These are phyloP conservation scores for Solanum gandarillasii DNA, from an alignment of 257 asterid species.

Conservation along the genomic window DNA sequence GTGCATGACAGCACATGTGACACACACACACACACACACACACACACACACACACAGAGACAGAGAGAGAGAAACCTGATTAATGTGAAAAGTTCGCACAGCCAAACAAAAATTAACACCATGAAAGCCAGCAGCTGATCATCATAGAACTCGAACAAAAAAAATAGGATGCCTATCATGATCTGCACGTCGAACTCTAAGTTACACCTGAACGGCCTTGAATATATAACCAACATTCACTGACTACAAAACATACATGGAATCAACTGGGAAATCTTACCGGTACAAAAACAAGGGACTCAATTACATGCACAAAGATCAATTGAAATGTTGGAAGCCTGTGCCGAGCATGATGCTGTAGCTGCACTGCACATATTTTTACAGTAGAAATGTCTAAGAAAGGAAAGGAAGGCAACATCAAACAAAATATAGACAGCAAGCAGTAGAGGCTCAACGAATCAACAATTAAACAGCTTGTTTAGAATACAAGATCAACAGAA, in stretches of 20 bases:
- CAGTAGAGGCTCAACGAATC: not conserved
- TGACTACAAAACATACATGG: not conserved
- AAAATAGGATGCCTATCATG: slow-evolving; percentile 96
- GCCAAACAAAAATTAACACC: slow-evolving; percentile 98
- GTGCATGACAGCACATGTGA: not conserved
- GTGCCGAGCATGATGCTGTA: slow-evolving; percentile 99
- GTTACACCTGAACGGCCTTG: slow-evolving; percentile 5
- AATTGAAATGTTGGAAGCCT: slow-evolving; percentile 98
- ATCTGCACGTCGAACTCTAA: slow-evolving; percentile 44
- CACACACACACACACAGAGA: not conserved
- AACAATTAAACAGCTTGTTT: not conserved
- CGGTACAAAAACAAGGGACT: slow-evolving; percentile 97
- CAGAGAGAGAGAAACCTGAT: slow-evolving; percentile 60
- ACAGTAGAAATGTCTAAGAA: slow-evolving; percentile 3
- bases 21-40: not conserved
- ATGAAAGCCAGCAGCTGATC: slow-evolving; percentile 96
- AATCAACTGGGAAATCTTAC: slow-evolving; percentile 28
- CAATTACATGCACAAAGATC: slow-evolving; percentile 96
- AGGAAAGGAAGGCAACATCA: not conserved
- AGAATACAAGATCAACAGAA: not conserved
- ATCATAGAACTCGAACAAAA: slow-evolving; percentile 95
- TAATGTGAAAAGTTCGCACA: slow-evolving; percentile 91
- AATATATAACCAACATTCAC: not conserved
- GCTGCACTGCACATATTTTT: slow-evolving; percentile 66
- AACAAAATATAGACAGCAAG: not conserved